Percentiles rank a stretch among this genome's conserved stretches.
Conservation (phyloP, 169 alveolate species). For the Eimeria falciformis region DNA sequence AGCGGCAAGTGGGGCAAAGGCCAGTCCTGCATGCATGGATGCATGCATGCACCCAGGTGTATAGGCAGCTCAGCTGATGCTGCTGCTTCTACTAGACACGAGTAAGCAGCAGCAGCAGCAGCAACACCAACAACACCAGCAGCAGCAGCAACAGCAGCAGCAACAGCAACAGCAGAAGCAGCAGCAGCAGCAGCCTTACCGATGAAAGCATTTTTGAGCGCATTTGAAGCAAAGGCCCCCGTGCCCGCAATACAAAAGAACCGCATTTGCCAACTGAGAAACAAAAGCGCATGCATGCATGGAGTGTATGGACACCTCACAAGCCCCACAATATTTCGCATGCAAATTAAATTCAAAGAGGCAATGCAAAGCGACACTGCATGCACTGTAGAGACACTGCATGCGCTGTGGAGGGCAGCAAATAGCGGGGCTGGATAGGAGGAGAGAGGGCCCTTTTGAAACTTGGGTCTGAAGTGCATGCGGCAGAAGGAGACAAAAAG, state of each 20-base stretch:
- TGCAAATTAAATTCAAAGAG: too few species aligned
- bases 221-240: constrained; percentile 74
- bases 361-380: not conserved
- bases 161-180: constrained; percentile 29
- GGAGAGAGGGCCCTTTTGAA: too few species aligned
- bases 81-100: too few species aligned
- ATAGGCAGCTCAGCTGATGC: not conserved
- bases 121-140: not conserved
- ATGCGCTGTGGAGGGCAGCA: too few species aligned
- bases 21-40: constrained; percentile 63
- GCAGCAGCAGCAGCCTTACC: constrained; percentile 59
- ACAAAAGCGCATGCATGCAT: too few species aligned
- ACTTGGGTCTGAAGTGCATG: too few species aligned
- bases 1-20: constrained; percentile 71
- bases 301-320: too few species aligned
- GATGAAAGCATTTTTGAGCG: constrained; percentile 71
- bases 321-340: too few species aligned
- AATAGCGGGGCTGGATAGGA: too few species aligned
- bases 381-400: too few species aligned
- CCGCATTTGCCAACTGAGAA: constrained; percentile 70
- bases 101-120: not conserved
- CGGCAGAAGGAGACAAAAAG: too few species aligned
- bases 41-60: not conserved
- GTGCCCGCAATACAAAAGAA: constrained; percentile 72
- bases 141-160: not conserved